Evolutionary conservation across 441 rosid genomes (phyloP).

Genomic region (Brassica hybrid): DNA sequence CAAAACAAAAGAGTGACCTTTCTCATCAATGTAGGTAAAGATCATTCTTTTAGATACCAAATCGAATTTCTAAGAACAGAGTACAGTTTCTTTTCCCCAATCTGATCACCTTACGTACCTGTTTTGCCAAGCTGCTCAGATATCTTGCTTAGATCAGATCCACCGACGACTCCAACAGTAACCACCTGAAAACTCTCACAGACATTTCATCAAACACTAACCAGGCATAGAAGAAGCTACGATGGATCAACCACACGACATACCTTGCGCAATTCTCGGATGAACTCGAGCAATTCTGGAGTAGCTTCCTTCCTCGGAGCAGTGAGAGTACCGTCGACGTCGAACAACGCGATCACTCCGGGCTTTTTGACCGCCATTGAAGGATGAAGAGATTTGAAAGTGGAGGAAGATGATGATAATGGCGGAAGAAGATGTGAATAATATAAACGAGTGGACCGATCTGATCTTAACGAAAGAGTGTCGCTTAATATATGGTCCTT

Average conservation of each 20-base stretch:
- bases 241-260: neutral
- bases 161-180: conserved; percentile 93
- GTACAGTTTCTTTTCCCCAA: neutral
- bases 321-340: conserved; percentile 81
- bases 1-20: conserved; percentile 8
- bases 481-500: conserved; percentile 38
- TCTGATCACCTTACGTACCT: conserved; percentile 54
- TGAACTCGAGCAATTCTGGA: conserved; percentile 64
- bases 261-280: conserved; percentile 80
- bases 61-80: neutral
- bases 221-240: no score
- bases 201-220: conserved; percentile 23
- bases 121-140: conserved; percentile 91
- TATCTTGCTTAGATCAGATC: conserved; percentile 91
- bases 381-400: conserved; percentile 20
- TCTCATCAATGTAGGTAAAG: neutral
- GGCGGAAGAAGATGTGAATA: conserved; percentile 40
- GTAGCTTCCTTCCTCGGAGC: conserved; percentile 91
- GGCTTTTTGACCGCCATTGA: conserved; percentile 62
- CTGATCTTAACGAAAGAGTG: conserved; percentile 35
- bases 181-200: conserved; percentile 60
- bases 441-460: conserved; percentile 35
- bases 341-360: conserved; percentile 75
- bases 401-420: no score
- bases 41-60: neutral